Evolutionary conservation across 495 filamentous ascomycete genomes (phyloP).

Genomic region (Aspergillus incahuasiensis): DNA sequence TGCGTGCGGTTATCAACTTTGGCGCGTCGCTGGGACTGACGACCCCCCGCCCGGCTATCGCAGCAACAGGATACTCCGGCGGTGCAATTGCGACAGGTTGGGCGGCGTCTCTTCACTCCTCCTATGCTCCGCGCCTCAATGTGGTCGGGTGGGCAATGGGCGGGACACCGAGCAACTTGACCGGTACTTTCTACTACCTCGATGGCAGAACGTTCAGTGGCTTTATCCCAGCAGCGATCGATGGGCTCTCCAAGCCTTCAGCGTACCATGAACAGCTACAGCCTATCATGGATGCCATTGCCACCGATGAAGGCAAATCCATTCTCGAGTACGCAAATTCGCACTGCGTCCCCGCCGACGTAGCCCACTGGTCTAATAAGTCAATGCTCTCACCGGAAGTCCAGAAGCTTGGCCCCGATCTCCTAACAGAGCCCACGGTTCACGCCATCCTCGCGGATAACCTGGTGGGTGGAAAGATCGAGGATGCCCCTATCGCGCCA

Average conservation of each 20-base stretch:
- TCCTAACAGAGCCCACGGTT: constrained; percentile 24
- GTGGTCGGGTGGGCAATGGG: constrained; percentile 48
- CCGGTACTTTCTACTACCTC: constrained; percentile 25
- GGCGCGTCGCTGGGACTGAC: constrained; percentile 18
- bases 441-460: constrained; percentile 19
- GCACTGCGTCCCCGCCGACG: constrained; percentile 20
- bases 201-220: constrained; percentile 28
- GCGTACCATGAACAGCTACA: constrained; percentile 29
- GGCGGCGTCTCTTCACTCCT: constrained; percentile 46
- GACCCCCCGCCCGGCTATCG: constrained; percentile 22
- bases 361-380: constrained; percentile 19
- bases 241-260: constrained; percentile 23
- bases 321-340: constrained; percentile 12
- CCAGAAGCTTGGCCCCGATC: constrained; percentile 21
- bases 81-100: constrained; percentile 51
- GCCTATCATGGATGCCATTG: constrained; percentile 21
- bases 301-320: constrained; percentile 20
- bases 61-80: constrained; percentile 50
- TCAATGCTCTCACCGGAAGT: constrained; percentile 23
- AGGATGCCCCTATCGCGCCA: constrained; percentile 28
- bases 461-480: constrained; percentile 20
- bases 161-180: constrained; percentile 37
- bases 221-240: constrained; percentile 27
- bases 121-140: constrained; percentile 51
- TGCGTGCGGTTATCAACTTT: constrained; percentile 32